A percentile compares a stretch with the other conserved stretches of the same genome.
phyloP scores from a whole-genome alignment of 2,329 filamentous ascomycete genomes.

The Macrophomina tecta region DNA sequence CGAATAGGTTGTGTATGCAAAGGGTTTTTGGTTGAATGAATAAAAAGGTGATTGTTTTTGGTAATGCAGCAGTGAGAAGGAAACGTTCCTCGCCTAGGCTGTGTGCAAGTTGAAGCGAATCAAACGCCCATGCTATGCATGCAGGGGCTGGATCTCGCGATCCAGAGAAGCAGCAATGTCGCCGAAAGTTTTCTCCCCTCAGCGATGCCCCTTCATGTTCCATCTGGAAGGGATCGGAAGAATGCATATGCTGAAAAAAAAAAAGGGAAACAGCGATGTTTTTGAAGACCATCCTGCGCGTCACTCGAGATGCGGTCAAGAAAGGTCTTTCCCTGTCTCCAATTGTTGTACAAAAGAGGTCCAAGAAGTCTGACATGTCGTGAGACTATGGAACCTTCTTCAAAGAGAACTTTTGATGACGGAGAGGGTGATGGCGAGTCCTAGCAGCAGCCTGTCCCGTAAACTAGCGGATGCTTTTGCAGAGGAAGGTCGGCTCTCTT shows the following conservation, averaged over 20 bases:
- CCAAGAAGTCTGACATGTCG: not conserved
- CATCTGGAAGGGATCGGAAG: not conserved
- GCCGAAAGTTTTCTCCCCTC: not conserved
- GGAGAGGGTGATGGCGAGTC: slow-evolving; percentile 5
- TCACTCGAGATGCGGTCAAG: not conserved
- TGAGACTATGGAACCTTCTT: not conserved
- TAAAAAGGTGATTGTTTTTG: not conserved
- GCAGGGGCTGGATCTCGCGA: slow-evolving; percentile 16
- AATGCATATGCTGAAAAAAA: slow-evolving; percentile 15
- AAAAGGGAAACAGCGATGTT: not conserved
- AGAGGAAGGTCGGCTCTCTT: not conserved
- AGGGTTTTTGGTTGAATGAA: not conserved
- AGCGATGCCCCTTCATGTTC: not conserved
- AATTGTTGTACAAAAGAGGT: slow-evolving; percentile 21
- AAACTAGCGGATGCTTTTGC: not conserved
- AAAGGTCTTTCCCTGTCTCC: slow-evolving; percentile 12
- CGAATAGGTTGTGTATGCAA: slow-evolving; percentile 16
- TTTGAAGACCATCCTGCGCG: not conserved
- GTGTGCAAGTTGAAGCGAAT: slow-evolving; percentile 21
- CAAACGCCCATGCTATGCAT: slow-evolving; percentile 16
- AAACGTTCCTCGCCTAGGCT: not conserved
- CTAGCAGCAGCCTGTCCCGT: slow-evolving; percentile 13
- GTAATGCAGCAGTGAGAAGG: not conserved
- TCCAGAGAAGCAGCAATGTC: slow-evolving; percentile 2
- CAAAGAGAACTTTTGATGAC: slow-evolving; percentile 11